Base-by-base conservation (phyloP, 2,329 filamentous ascomycete genomes). In the Davidsoniella virescens region DNA sequence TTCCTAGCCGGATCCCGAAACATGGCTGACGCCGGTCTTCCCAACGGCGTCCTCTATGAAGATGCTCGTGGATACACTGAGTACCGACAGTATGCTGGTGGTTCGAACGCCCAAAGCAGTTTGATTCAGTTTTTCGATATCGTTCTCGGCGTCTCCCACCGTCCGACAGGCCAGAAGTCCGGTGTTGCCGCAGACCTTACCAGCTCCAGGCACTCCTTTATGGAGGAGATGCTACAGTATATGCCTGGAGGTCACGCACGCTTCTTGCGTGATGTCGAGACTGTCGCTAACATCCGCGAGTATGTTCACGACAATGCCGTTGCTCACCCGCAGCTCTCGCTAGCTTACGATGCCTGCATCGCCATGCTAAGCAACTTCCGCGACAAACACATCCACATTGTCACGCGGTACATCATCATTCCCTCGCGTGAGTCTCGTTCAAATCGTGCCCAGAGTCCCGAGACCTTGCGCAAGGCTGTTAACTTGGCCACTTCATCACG, bases 81-180 rank as follows among this genome's bases (percentile, higher is more conserved):
- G 3, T 94, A 87, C 62, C 80, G 82, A 25, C 85, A 95, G 61
- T 94, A 87, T 63, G 84, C 84, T 54, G 92, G 92, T 39, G 92
- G 92, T 26, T 95, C 87, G 67, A 96, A 98, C 60, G 92, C 92
- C 0, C 92, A 98, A 65, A 94, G 87, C 70, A 95, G 88, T 52
- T 70, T 96, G 53, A 92, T 98, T 55, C 92, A 98, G 59, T 95
- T 96, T 69, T 96, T 96, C 61, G 92, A 98, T 63, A 79, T 96
- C 46, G 80, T 86, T 1, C 76, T 98, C 2, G 87, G 87, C 41
- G 76, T 98, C 48, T 82, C 92, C 61, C 92, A 98, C 64, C 80
- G 84, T 7, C 87, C 90, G 0, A 96, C 92, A 0, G 90, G 90
- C 38, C 78, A 85, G 57, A 54, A 40, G 46, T 40, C 45, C 17